phyloP scores from a whole-genome alignment of 352 stramenopile genomes.

The Globisporangium iwayamae region DNA sequence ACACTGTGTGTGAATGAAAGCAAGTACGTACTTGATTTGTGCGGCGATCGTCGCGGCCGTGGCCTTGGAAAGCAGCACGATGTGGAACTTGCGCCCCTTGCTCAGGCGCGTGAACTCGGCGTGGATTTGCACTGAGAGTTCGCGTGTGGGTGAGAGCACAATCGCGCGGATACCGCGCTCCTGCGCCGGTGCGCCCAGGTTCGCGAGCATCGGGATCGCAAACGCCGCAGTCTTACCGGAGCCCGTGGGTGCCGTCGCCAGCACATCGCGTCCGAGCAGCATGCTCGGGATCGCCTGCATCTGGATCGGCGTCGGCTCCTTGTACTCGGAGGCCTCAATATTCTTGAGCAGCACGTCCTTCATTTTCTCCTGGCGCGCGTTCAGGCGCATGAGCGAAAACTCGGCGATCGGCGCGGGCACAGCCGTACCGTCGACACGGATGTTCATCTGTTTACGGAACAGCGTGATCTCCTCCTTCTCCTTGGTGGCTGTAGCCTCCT shows the following conservation, averaged over 20 bases:
- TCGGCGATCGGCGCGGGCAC: constrained; percentile 72
- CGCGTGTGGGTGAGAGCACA: constrained; percentile 95
- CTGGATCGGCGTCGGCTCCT: constrained; percentile 98
- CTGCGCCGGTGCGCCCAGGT: constrained; percentile 52
- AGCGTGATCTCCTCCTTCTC: constrained; percentile 48
- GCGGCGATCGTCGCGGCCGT: constrained; percentile 77
- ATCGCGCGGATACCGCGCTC: constrained; percentile 86
- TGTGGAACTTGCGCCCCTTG: constrained; percentile 83
- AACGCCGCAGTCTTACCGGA: constrained; percentile 98
- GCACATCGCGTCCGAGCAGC: constrained; percentile 89
- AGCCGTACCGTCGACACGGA: constrained; percentile 62
- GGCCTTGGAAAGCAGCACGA: constrained; percentile 91
- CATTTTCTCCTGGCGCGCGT: constrained; percentile 39
- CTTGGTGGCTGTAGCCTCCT: constrained; percentile 16
- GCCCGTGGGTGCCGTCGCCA: constrained; percentile 96
- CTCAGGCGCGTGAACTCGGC: constrained; percentile 92
- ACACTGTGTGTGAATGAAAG: background rate
- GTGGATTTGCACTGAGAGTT: constrained; percentile 97
- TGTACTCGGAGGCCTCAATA: constrained; percentile 92
- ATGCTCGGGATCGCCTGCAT: constrained; percentile 96
- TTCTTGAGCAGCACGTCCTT: constrained; percentile 69
- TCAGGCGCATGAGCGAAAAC: constrained; percentile 70
- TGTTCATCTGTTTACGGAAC: constrained; percentile 79
- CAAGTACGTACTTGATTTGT: constrained; percentile 53
- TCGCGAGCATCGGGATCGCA: constrained; percentile 92